These are phyloP conservation scores for Backusella tarrabulga DNA, from an alignment of 192 early-diverging fungal species.

Conservation along the genomic window DNA sequence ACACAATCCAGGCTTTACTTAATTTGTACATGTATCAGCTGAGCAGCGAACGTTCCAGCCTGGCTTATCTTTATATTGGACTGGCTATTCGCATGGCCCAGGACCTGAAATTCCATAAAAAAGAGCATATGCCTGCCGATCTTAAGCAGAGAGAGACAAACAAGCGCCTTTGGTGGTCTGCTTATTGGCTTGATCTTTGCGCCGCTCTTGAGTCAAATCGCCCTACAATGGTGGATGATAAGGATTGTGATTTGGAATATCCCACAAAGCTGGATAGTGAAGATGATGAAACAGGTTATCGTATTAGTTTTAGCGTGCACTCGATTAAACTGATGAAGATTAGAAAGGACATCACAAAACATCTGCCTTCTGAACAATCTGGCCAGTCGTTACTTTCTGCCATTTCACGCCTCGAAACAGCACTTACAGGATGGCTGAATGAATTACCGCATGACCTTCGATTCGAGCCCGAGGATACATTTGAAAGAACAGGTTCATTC, in stretches of 20 bases:
- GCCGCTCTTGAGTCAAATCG: conserved; percentile 42
- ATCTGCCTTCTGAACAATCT: conserved; percentile 42
- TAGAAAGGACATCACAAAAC: conserved; percentile 45
- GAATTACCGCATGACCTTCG: conserved; percentile 35
- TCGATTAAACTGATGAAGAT: conserved; percentile 45
- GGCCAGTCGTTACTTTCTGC: conserved; percentile 43
- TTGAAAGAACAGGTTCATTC: conserved; percentile 24
- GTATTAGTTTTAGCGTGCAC: conserved; percentile 36
- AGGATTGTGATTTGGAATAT: conserved; percentile 44
- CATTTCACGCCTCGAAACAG: conserved; percentile 40
- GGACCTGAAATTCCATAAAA: conserved; percentile 42
- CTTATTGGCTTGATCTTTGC: conserved; percentile 44
- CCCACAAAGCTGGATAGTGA: conserved; percentile 32
- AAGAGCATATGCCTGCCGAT: conserved; percentile 33
- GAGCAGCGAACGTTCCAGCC: conserved; percentile 35
- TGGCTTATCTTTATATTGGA: conserved; percentile 43
- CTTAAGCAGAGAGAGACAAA: conserved; percentile 34
- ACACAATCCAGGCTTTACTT: conserved; percentile 38
- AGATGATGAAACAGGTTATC: conserved; percentile 40
- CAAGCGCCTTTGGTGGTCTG: conserved; percentile 44
- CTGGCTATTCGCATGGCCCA: conserved; percentile 45
- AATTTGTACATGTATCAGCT: conserved; percentile 46
- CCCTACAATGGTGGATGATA: conserved; percentile 44
- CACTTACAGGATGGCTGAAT: conserved; percentile 36
- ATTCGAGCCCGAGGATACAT: conserved; percentile 34